These are phyloP conservation scores for Colletotrichum sublineola DNA, from an alignment of 2,329 filamentous ascomycete genomes.

Conservation along the genomic window DNA sequence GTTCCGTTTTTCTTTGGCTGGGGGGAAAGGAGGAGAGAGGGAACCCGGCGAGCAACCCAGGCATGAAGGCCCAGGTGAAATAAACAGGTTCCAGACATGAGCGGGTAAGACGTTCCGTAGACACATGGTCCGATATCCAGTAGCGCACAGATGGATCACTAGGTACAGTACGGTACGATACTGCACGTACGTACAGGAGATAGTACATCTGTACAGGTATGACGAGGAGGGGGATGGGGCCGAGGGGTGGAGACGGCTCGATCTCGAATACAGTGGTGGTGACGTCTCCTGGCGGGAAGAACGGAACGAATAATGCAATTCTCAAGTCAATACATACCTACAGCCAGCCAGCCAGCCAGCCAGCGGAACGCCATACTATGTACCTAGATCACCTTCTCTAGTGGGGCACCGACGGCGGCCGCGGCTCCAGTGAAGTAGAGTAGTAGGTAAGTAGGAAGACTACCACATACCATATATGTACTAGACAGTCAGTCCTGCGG, in stretches of 20 bases:
- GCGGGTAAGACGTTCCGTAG: background rate
- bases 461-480: too few species aligned
- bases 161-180: too few species aligned
- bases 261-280: constrained; percentile 40
- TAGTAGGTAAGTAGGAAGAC: too few species aligned
- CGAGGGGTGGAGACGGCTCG: background rate
- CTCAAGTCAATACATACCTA: background rate
- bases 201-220: too few species aligned
- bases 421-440: background rate
- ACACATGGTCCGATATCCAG: too few species aligned
- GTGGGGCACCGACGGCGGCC: constrained; percentile 25
- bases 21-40: background rate
- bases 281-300: constrained; percentile 27
- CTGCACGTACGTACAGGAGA: too few species aligned
- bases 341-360: too few species aligned
- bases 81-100: background rate
- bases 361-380: constrained; percentile 11
- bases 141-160: too few species aligned
- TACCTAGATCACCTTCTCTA: constrained; percentile 30
- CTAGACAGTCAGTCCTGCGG: too few species aligned
- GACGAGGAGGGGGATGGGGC: background rate
- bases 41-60: background rate
- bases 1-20: background rate
- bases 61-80: background rate
- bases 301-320: constrained; percentile 25